These are phyloP conservation scores for Kazachstania sp. DNA, from an alignment of 1,139 yeast genomes.

Conservation along the genomic window DNA sequence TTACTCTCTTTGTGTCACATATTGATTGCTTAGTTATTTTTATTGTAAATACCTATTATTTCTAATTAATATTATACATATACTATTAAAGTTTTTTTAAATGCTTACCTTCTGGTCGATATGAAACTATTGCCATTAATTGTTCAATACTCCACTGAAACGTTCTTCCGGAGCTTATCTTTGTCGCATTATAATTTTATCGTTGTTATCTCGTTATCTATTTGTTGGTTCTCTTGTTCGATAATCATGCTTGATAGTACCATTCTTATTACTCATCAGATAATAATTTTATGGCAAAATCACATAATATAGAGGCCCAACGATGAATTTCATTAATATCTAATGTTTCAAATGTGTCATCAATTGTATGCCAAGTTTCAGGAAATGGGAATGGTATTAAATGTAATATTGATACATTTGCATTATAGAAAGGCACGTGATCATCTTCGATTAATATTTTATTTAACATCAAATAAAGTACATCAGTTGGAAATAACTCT, in stretches of 20 bases:
- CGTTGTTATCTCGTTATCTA: too few relatives aligned
- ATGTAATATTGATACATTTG: conserved; percentile 43
- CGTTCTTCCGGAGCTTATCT: too few relatives aligned
- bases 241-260: neutral
- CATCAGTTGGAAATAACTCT: conserved; percentile 17
- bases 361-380: conserved; percentile 41
- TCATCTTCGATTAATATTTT: conserved; percentile 41
- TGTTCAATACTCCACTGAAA: too few relatives aligned
- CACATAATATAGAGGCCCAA: conserved; percentile 26
- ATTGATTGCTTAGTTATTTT: too few relatives aligned
- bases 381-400: conserved; percentile 46
- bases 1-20: too few relatives aligned
- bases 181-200: too few relatives aligned
- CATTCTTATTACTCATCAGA: neutral
- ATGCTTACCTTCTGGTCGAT: too few relatives aligned
- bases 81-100: too few relatives aligned
- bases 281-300: conserved; percentile 9
- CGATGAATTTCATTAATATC: conserved; percentile 22
- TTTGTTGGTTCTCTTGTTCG: neutral
- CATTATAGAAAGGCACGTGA: conserved; percentile 42
- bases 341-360: conserved; percentile 29
- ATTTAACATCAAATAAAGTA: conserved; percentile 13
- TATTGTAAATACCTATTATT: too few relatives aligned
- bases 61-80: too few relatives aligned
- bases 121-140: too few relatives aligned